Evolutionary conservation across 176 grass and related monocot genomes (phyloP), one percentile per base, ranked within the genome.

Genomic region (Hordeum marinum): DNA sequence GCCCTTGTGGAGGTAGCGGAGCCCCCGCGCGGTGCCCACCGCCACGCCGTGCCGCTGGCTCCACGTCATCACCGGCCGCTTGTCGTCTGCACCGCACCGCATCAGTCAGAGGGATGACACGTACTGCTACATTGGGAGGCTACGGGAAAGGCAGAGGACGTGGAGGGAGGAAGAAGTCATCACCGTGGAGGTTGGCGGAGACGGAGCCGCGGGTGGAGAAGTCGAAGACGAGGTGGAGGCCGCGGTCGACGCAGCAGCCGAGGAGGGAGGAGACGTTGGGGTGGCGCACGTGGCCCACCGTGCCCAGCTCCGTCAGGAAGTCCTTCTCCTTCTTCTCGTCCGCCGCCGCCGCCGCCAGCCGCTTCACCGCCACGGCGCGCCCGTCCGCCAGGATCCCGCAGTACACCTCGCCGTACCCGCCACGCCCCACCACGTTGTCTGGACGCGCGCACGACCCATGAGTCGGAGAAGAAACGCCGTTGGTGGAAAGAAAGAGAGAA

Each of bases 331-430:
- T 95, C 77, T 98, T 92, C 87, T 88, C 96, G 69, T 93, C 91
- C 8, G 93, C 86, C 29, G 83, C 80, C 12, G 87, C 79, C 52
- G 74, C 80, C 10, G 76, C 76, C 73, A 98, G 69, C 72, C 88
- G 90, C 88, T 98, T 95, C 39, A 98, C 93, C 0, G 95, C 95
- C 0, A 98, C 87, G 65, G 87, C 83, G 61, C 82, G 83, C 3
- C 95, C 89, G n/a, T 88, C 89, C 43, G 73, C 80, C 3, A 98
- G 80, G 0, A 90, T 76, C 41, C 96, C 96, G 50, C 86, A 89
- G 93, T 92, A 95, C 62, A 98, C 96, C 91, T 94, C 96, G 25
- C 93, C 96, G 76, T 93, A 94, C 7, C 96, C 96, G 43, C 96
- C 96, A 34, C 78, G 87, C 3, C 96, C 96, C 18, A 90, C 96